A percentile compares a stretch with the other conserved stretches of the same genome.
phyloP scores from a whole-genome alignment of 345 rosid genomes.

The Rhizophora mangle region DNA sequence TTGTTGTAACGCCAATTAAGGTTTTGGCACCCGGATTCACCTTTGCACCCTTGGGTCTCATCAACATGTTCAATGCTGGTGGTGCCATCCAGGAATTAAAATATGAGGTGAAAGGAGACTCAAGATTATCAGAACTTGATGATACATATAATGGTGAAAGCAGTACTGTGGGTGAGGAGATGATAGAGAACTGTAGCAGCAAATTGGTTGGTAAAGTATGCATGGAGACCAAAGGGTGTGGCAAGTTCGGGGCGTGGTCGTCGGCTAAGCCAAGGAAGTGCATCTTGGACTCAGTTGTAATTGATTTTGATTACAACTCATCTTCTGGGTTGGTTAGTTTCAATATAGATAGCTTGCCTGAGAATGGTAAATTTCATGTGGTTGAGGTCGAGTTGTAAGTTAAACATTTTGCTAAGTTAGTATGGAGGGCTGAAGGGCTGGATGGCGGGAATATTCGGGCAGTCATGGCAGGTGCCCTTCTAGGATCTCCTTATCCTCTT shows the following conservation, averaged over 20 bases:
- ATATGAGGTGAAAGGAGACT: constrained; percentile 40
- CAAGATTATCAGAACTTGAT: constrained; percentile 18
- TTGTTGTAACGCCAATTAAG: constrained; percentile 64
- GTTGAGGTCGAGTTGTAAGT: constrained; percentile 43
- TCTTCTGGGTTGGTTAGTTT: constrained; percentile 49
- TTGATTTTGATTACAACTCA: constrained; percentile 46
- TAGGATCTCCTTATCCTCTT: background rate
- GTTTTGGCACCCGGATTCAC: constrained; percentile 47
- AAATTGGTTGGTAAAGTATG: constrained; percentile 46
- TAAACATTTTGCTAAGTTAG: background rate
- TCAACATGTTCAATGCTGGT: constrained; percentile 82
- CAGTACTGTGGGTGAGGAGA: constrained; percentile 7
- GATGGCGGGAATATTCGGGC: background rate
- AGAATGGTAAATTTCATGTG: constrained; percentile 43
- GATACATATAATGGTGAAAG: constrained; percentile 17
- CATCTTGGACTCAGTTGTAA: constrained; percentile 45
- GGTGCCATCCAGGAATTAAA: constrained; percentile 68
- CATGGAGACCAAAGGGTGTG: constrained; percentile 72
- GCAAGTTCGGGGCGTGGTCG: constrained; percentile 70
- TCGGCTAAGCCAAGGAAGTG: constrained; percentile 68
- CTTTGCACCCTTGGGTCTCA: constrained; percentile 79
- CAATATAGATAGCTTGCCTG: constrained; percentile 43
- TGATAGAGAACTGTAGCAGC: constrained; percentile 27
- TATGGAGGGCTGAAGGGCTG: background rate
- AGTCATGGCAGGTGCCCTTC: background rate